Base-by-base conservation (phyloP, 345 rosid genomes). In the Erucastrum elatum region DNA sequence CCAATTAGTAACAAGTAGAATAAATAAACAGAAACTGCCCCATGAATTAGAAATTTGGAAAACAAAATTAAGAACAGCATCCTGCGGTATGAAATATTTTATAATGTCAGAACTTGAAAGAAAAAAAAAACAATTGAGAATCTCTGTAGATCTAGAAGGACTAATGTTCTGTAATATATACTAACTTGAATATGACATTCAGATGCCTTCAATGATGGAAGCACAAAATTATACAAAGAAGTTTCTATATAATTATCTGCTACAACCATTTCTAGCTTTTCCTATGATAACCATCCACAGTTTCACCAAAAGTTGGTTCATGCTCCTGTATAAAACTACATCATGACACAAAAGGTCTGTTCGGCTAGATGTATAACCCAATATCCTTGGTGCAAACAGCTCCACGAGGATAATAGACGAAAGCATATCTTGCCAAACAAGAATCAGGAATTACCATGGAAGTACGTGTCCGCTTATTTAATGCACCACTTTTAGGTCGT, bases 381-480 rank as follows among this genome's bases (percentile, higher is more conserved):
- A 35, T 34, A n/a, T 33, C 56, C 37, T 72, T 60, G 56, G 25
- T 46, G 61, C 34, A 78, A 72, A n/a, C 49, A 73, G 44, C 35
- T 68, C n/a, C 55, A 25, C 4, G n/a, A 62, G 13, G 46, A 68
- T 49, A 34, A 37, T 73, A 67, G 65, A 67, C 58, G 15, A 62
- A 51, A 61, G 55, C 53, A 30, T 63, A 56, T 68, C 63, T 71
- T 72, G 65, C 69, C 75, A 61, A 75, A 84, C 88, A 82, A 80
- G 88, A 90, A 91, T 84, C 85, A 66, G 77, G 75, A 84, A 85
- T 96, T 88, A 85, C 90, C 91, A 95, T 66, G 75, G 97, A 91
- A 69, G 97, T 95, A 76, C 99, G 97, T 56, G 97, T 87, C 67
- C 98, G 92, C 82, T 94, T 94, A 84, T 84, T 94, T 75, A 95